Conservation (phyloP, 2,329 filamentous ascomycete genomes). For the Rhinocladiella mackenziei region DNA sequence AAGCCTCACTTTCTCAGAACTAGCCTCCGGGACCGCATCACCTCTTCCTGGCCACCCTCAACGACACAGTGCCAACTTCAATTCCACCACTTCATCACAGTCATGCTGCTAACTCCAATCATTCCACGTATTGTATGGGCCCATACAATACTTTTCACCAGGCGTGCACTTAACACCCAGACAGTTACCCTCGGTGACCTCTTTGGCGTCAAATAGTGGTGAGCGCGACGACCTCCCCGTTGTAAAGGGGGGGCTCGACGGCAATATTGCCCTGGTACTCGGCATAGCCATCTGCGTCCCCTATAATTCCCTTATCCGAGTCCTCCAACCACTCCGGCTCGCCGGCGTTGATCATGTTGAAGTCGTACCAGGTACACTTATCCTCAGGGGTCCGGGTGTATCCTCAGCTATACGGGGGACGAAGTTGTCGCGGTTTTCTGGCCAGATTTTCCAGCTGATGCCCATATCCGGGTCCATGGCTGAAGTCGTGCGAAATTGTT, state of each 20-base stretch:
- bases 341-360: slow-evolving; percentile 22
- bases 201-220: slow-evolving; percentile 2
- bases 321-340: slow-evolving; percentile 8
- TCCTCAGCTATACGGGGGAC: slow-evolving; percentile 16
- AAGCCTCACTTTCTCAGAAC: too few relatives aligned
- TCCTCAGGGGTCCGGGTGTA: slow-evolving; percentile 5
- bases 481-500: slow-evolving; percentile 10
- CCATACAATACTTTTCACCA: slow-evolving; percentile 13
- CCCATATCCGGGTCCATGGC: slow-evolving; percentile 13
- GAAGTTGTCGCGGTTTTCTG: slow-evolving; percentile 10
- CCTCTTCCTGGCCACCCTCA: too few relatives aligned
- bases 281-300: slow-evolving; percentile 10
- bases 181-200: slow-evolving; percentile 10
- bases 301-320: slow-evolving; percentile 7
- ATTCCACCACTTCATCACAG: slow-evolving; percentile 7
- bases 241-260: slow-evolving; percentile 13
- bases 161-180: slow-evolving; percentile 4
- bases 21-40: too few relatives aligned
- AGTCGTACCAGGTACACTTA: slow-evolving; percentile 16
- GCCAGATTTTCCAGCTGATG: slow-evolving; percentile 21
- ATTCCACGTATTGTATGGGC: slow-evolving; percentile 15
- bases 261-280: slow-evolving; percentile 9
- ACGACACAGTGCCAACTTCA: slow-evolving; percentile 17
- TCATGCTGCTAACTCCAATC: slow-evolving; percentile 17
- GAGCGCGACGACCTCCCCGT: slow-evolving; percentile 13